Evolutionary conservation across 768 basidiomycete genomes (phyloP).

Genomic region (Tubosaeta sp.): DNA sequence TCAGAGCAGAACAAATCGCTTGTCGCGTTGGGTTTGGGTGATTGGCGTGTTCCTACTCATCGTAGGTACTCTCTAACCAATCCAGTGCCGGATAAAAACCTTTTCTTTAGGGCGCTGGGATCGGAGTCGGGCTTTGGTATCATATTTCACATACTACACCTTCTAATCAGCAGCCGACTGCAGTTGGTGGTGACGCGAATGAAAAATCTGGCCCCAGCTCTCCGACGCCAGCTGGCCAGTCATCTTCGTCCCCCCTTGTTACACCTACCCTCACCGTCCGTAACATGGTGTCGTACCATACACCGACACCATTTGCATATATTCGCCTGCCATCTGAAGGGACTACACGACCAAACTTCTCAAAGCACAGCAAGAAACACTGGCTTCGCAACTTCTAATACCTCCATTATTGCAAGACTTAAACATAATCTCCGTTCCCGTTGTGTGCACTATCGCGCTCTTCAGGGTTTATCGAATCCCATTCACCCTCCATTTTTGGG

Average conservation of each 20-base stretch:
- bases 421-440: background rate
- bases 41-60: constrained; percentile 56
- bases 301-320: constrained; percentile 9
- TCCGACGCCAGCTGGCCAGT: constrained; percentile 10
- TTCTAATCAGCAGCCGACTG: constrained; percentile 49
- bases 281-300: constrained; percentile 15
- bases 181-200: constrained; percentile 59
- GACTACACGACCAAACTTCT: background rate
- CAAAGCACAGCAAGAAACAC: constrained; percentile 12
- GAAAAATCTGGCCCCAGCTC: constrained; percentile 31
- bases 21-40: constrained; percentile 69
- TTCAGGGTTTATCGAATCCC: constrained; percentile 1
- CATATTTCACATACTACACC: constrained; percentile 51
- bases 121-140: constrained; percentile 57
- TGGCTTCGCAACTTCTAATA: constrained; percentile 10
- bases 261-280: constrained; percentile 61
- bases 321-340: constrained; percentile 8
- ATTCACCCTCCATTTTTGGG: constrained; percentile 8
- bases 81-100: background rate
- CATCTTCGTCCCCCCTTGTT: constrained; percentile 39
- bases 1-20: constrained; percentile 43
- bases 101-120: constrained; percentile 41
- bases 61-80: constrained; percentile 31
- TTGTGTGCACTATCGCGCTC: constrained; percentile 4
- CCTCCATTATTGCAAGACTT: background rate